These are phyloP conservation scores for Lentinula raphanica DNA, from an alignment of 768 basidiomycete genomes.

Conservation along the genomic window DNA sequence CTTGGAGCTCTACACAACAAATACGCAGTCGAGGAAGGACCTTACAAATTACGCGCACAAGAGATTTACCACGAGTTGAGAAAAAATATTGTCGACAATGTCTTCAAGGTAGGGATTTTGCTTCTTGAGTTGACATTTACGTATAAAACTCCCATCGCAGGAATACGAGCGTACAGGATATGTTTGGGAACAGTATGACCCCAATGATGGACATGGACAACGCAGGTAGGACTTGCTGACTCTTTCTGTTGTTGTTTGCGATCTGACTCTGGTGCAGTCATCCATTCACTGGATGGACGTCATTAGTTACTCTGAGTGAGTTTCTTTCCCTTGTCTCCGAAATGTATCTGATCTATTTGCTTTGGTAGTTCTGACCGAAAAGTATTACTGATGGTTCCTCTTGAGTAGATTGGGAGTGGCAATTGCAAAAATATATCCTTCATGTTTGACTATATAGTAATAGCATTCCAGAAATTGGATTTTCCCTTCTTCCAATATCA, in stretches of 20 bases:
- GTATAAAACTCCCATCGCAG: slow-evolving; percentile 29
- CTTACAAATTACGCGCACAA: slow-evolving; percentile 67
- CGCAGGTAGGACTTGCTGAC: slow-evolving; percentile 14
- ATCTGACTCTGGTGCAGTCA: slow-evolving; percentile 46
- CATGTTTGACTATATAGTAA: not conserved
- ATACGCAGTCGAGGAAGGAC: slow-evolving; percentile 77
- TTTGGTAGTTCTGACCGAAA: slow-evolving; percentile 58
- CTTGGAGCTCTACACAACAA: slow-evolving; percentile 78
- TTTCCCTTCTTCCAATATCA: too few relatives aligned
- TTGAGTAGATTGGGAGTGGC: too few relatives aligned
- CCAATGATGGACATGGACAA: slow-evolving; percentile 74
- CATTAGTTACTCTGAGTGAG: slow-evolving; percentile 83
- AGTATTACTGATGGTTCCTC: slow-evolving; percentile 53
- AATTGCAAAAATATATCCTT: not conserved
- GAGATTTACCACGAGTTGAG: slow-evolving; percentile 79
- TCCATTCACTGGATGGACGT: slow-evolving; percentile 97
- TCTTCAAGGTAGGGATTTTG: slow-evolving; percentile 51
- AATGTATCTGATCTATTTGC: slow-evolving; percentile 8
- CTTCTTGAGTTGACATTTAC: not conserved
- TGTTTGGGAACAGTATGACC: slow-evolving; percentile 97
- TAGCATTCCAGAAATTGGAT: not conserved
- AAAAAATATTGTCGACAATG: slow-evolving; percentile 80
- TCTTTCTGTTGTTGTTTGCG: slow-evolving; percentile 5
- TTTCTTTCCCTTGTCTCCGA: slow-evolving; percentile 11
- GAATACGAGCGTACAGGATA: slow-evolving; percentile 92